These are phyloP conservation scores for Zygoascus sp. DNA, from an alignment of 1,139 yeast species.

Conservation along the genomic window DNA sequence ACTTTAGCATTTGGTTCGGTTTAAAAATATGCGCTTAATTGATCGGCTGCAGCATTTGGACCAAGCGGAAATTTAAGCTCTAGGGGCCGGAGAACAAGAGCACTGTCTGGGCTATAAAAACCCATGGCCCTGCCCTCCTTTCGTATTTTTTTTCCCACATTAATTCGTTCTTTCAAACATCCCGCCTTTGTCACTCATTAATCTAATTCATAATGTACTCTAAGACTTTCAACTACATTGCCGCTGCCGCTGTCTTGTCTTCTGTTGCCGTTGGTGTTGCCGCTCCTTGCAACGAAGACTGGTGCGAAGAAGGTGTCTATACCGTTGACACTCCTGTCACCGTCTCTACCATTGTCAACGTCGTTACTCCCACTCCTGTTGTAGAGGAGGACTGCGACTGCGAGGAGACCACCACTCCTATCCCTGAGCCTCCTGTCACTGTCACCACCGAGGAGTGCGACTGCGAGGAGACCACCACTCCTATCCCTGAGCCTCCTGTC, in stretches of 20 bases:
- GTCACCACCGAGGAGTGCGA: not conserved
- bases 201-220: slow-evolving; percentile 1
- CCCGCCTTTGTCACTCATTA: not conserved
- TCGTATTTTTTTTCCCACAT: too few relatives aligned
- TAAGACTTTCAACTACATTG: not conserved
- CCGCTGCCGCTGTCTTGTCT: not conserved
- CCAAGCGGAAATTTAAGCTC: too few relatives aligned
- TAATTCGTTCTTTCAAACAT: too few relatives aligned
- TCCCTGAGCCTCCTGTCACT: slow-evolving; percentile 1
- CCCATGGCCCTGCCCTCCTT: too few relatives aligned
- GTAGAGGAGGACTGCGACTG: not conserved
- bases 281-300: not conserved
- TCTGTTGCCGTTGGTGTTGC: not conserved
- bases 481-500: slow-evolving; percentile 1
- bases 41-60: not conserved
- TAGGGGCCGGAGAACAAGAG: too few relatives aligned
- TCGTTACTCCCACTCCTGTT: not conserved
- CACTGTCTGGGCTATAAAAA: not conserved
- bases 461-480: slow-evolving; percentile 1
- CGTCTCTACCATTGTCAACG: not conserved
- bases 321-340: not conserved
- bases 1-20: not conserved
- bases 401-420: slow-evolving; percentile 2
- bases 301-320: slow-evolving; percentile 1
- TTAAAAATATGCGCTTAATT: not conserved